Evolutionary conservation across 208 protist genomes (phyloP).

Genomic region (Porcisia deanei): DNA sequence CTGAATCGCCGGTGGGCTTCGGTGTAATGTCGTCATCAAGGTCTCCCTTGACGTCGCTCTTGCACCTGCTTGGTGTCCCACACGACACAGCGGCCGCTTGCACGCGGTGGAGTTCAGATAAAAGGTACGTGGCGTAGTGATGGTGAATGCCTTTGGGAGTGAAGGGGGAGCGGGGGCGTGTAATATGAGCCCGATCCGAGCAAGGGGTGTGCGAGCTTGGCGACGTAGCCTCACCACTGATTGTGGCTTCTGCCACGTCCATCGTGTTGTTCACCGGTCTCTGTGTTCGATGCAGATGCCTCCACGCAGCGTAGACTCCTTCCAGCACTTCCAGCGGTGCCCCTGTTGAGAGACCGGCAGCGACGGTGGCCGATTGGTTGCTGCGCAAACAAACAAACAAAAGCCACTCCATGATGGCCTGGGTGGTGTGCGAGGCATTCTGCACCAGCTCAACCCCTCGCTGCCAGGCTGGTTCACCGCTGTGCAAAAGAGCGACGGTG

Average conservation of each 20-base stretch:
- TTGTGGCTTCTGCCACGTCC: background rate
- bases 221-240: background rate
- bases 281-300: slow-evolving; percentile 1
- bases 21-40: background rate
- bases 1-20: background rate
- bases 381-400: slow-evolving; percentile 24
- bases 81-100: background rate
- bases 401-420: slow-evolving; percentile 15
- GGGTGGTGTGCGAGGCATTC: background rate
- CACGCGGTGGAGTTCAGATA: background rate
- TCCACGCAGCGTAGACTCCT: slow-evolving; percentile 24
- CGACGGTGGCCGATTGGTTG: background rate
- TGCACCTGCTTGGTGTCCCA: background rate
- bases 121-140: slow-evolving; percentile 12
- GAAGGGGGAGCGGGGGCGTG: slow-evolving; percentile 5
- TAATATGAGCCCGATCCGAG: background rate
- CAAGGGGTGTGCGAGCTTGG: background rate
- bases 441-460: slow-evolving; percentile 12
- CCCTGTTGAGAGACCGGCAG: background rate
- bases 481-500: background rate
- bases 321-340: slow-evolving; percentile 27
- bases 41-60: background rate
- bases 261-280: too few species aligned
- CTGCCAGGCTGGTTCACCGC: slow-evolving; percentile 11
- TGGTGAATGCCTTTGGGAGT: slow-evolving; percentile 18